Percentiles rank a stretch among this genome's conserved stretches.
phyloP scores from a whole-genome alignment of 2,329 filamentous ascomycete genomes.

The Fusarium mexicanum region DNA sequence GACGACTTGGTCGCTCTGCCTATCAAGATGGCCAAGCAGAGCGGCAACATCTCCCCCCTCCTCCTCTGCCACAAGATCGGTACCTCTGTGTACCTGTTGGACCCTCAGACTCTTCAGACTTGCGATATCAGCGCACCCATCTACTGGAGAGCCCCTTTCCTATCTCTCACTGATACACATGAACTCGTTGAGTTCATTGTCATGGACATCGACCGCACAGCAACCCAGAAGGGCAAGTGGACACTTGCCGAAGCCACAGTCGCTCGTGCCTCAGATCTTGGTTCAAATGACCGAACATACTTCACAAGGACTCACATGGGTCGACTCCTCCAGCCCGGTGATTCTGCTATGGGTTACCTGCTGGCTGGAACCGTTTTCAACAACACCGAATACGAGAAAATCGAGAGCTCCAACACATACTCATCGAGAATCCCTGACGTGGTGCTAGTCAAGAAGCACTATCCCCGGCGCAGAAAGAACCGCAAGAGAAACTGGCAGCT shows the following conservation, averaged over 20 bases:
- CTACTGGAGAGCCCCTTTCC: constrained; percentile 93
- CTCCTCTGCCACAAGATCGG: constrained; percentile 88
- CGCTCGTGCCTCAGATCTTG: constrained; percentile 85
- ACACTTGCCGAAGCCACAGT: constrained; percentile 88
- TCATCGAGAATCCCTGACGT: constrained; percentile 87
- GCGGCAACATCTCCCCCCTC: constrained; percentile 89
- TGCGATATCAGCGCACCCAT: constrained; percentile 83
- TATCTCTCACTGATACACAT: constrained; percentile 81
- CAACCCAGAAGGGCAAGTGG: constrained; percentile 81
- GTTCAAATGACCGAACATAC: constrained; percentile 86
- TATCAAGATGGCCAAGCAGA: constrained; percentile 84
- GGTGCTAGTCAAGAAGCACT: constrained; percentile 96
- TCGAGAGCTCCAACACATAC: constrained; percentile 82
- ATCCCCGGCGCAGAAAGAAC: constrained; percentile 82
- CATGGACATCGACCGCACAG: constrained; percentile 89
- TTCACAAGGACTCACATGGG: constrained; percentile 92
- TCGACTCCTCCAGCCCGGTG: constrained; percentile 83
- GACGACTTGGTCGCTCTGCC: constrained; percentile 96
- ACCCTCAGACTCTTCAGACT: constrained; percentile 90
- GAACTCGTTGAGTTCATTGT: constrained; percentile 93
- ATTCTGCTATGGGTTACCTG: constrained; percentile 95
- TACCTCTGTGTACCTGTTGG: constrained; percentile 88
- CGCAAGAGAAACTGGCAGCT: constrained; percentile 90
- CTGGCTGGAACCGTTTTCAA: constrained; percentile 92
- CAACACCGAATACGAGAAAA: constrained; percentile 82